Evolutionary conservation across 1,139 yeast genomes (phyloP).

Genomic region (Pneumocystis canis): DNA sequence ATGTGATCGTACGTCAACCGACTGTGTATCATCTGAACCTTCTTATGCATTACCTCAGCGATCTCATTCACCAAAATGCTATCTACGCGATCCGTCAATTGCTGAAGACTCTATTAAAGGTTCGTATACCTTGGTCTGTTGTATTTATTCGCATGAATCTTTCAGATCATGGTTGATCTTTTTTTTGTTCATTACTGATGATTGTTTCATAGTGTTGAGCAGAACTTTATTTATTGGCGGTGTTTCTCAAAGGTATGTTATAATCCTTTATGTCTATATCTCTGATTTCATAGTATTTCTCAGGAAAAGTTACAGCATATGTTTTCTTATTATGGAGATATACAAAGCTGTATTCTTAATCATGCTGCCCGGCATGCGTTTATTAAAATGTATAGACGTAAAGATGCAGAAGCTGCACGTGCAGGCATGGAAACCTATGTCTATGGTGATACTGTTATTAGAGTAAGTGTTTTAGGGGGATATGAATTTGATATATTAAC

Average conservation of each 20-base stretch:
- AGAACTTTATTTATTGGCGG: constrained; percentile 92
- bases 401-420: constrained; percentile 70
- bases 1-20: neutral
- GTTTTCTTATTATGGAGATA: constrained; percentile 82
- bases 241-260: constrained; percentile 40
- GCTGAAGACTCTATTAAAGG: constrained; percentile 78
- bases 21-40: neutral
- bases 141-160: neutral
- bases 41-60: neutral
- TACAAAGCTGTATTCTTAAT: constrained; percentile 78
- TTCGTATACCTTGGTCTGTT: constrained; percentile 29
- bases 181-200: neutral
- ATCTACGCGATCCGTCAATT: constrained; percentile 47
- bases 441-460: constrained; percentile 40
- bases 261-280: neutral
- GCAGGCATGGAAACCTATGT: constrained; percentile 35
- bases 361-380: constrained; percentile 88
- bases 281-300: constrained; percentile 37
- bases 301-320: constrained; percentile 47
- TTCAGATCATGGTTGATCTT: neutral
- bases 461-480: constrained; percentile 25
- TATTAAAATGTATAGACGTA: constrained; percentile 88
- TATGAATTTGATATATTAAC: neutral
- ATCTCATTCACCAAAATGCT: constrained; percentile 34
- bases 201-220: constrained; percentile 10